Base-by-base conservation (phyloP, 805 yeast species). In the Metschnikowia drakensbergensis region DNA sequence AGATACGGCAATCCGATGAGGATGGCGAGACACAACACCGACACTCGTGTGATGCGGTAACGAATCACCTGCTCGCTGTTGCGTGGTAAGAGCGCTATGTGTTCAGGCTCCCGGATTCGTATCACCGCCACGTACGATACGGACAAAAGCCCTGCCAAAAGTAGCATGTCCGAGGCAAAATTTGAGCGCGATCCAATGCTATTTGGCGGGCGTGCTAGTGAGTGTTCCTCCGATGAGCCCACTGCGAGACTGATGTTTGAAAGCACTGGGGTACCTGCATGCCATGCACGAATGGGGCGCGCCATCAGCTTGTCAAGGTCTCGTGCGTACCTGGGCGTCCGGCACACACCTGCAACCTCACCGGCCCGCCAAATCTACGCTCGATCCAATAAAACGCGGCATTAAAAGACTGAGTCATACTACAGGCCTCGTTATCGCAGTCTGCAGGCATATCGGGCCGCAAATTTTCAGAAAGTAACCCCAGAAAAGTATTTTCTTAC, bases 91-190 rank as follows among this genome's bases (percentile, higher is more conserved):
- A 55, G 58, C 6, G 39, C 29, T 25, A 67, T 31, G 6, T 55
- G 30, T 5, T 43, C 37, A 1, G 74, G 73, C 39, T 51, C 61
- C 9, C 43, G 33, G 17, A 65, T 45, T 53, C 74, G 74, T 11
- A 81, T 64, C 28, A 65, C 68, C 3, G 63, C 55, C 11, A 82
- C 84, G 58, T 80, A 82, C 3, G 74, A 64, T 9, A 66, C 47
- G 1, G 85, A 75, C 3, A 79, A 59, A 0, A 61, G 37, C 0
- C 67, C 30, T 0, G 76, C 61, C 5, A 69, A 55, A 10, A 39
- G 27, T 4, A 42, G 25, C 28, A 28, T 32, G 2, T 30, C 25
- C 17, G 22, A 4, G 35, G 22, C 23, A 17, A 17, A 17, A 17
- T 17, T 17, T 2, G 17, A 17, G 17, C 17, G 17, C 17, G 17